Evolutionary conservation across 2,329 filamentous ascomycete species (phyloP).

Genomic region (Clonostachys rhizophaga): DNA sequence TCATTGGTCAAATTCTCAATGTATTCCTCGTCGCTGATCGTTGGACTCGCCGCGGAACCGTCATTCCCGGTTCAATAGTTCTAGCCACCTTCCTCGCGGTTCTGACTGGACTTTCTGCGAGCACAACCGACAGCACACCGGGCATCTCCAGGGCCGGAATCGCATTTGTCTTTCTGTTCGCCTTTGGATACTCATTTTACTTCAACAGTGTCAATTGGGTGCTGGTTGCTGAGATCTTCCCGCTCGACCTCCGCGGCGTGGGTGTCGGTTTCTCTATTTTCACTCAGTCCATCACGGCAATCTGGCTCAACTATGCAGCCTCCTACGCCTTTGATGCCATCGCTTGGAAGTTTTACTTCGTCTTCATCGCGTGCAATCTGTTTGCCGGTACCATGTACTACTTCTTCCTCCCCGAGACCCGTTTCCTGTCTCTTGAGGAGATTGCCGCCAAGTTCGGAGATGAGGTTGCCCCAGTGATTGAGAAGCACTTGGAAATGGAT

Average conservation of each 20-base stretch:
- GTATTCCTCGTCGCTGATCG: slow-evolving; percentile 15
- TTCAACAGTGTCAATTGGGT: slow-evolving; percentile 21
- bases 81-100: slow-evolving; percentile 9
- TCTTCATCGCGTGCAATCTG: slow-evolving; percentile 22
- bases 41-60: slow-evolving; percentile 11
- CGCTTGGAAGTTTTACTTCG: slow-evolving; percentile 21
- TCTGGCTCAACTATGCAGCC: slow-evolving; percentile 19
- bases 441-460: slow-evolving; percentile 25
- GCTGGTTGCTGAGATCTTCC: slow-evolving; percentile 15
- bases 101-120: slow-evolving; percentile 12
- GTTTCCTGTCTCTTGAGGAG: slow-evolving; percentile 21
- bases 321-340: slow-evolving; percentile 18
- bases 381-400: slow-evolving; percentile 19
- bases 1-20: slow-evolving; percentile 17
- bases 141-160: slow-evolving; percentile 12
- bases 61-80: slow-evolving; percentile 4
- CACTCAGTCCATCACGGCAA: slow-evolving; percentile 17
- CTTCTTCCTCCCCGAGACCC: slow-evolving; percentile 26
- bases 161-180: slow-evolving; percentile 18
- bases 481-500: background rate
- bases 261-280: slow-evolving; percentile 17
- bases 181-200: slow-evolving; percentile 15
- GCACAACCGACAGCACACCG: slow-evolving; percentile 7
- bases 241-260: slow-evolving; percentile 12
- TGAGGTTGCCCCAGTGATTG: slow-evolving; percentile 3